These are phyloP conservation scores for Boletus subparvulus DNA, from an alignment of 768 basidiomycete genomes.

Conservation along the genomic window DNA sequence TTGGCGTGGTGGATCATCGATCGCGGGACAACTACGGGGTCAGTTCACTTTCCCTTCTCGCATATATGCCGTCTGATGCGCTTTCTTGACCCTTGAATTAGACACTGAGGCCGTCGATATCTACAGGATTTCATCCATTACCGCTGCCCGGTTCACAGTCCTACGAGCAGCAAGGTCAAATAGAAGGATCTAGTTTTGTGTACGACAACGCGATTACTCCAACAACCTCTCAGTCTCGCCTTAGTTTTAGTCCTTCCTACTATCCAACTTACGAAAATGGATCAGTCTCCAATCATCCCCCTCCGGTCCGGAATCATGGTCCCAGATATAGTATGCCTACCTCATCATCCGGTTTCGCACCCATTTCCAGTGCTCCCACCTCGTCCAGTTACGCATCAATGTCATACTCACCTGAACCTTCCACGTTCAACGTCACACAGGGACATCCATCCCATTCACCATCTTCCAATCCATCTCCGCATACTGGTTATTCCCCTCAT, in stretches of 20 bases:
- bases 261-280: slow-evolving; percentile 47
- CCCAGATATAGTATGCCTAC: slow-evolving; percentile 68
- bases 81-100: slow-evolving; percentile 33
- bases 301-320: slow-evolving; percentile 42
- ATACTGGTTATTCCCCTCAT: slow-evolving; percentile 22
- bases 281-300: slow-evolving; percentile 28
- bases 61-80: slow-evolving; percentile 13
- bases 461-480: slow-evolving; percentile 19
- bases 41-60: slow-evolving; percentile 25
- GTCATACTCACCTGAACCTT: slow-evolving; percentile 35
- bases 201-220: slow-evolving; percentile 44
- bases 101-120: slow-evolving; percentile 39
- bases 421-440: slow-evolving; percentile 33
- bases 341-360: slow-evolving; percentile 68
- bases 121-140: slow-evolving; percentile 33
- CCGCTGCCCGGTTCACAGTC: slow-evolving; percentile 36
- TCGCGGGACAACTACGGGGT: slow-evolving; percentile 64
- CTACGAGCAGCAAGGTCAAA: slow-evolving; percentile 39
- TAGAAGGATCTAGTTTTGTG: slow-evolving; percentile 31
- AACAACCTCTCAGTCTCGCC: slow-evolving; percentile 35
- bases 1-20: slow-evolving; percentile 51
- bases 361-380: slow-evolving; percentile 41
- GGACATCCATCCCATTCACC: slow-evolving; percentile 41
- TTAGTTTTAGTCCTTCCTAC: slow-evolving; percentile 39
- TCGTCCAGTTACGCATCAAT: slow-evolving; percentile 38